Evolutionary conservation across 1,284 basidiomycete genomes (phyloP), one percentile per base, ranked within the genome.

Genomic region (Microbotryum intermedium): DNA sequence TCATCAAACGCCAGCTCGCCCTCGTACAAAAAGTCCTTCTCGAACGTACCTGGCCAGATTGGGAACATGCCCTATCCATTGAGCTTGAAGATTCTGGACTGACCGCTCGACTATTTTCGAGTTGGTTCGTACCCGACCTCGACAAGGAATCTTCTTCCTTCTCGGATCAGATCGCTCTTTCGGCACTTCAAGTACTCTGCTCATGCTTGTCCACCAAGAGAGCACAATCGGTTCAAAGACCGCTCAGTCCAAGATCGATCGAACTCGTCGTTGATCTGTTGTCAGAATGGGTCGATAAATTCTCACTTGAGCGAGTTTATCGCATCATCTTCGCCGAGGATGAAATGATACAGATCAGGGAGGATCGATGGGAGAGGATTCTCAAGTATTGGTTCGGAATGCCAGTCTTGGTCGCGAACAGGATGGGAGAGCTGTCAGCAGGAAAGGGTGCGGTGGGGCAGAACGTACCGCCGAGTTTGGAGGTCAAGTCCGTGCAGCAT

Each of bases 361-460:
- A 56, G 2, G 46, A 53, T 18, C 20, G 48, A 23, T 90, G 88
- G 88, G 84, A 85, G 65, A 83, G 86, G 65, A 82, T 78, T 66
- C 79, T 88, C 23, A 80, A 79, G n/a, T 79, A 80, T 64, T 60
- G 84, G 11, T 74, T 82, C 49, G 77, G 80, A 11, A 74, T 88
- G 6, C 86, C 87, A 29, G 74, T 75, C 13, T 86, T 82, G 71
- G 80, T 86, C 16, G 83, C 86, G 18, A 90, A 90, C 72, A 77
- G 78, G 6, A 71, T 81, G 49, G 65, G 65, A 30, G 28, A 8
- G 1, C 3, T 48, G 76, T 73, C 46, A 76, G 73, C 25, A 72
- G 73, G 55, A 28, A n/a, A n/a, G n/a, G 23, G 54, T 9, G 16
- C 42, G 9, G 8, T 21, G 1, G 54, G 50, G 13, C n/a, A 28